These are phyloP conservation scores for Babesia caballi DNA, from an alignment of 169 alveolate genomes.

Conservation along the genomic window DNA sequence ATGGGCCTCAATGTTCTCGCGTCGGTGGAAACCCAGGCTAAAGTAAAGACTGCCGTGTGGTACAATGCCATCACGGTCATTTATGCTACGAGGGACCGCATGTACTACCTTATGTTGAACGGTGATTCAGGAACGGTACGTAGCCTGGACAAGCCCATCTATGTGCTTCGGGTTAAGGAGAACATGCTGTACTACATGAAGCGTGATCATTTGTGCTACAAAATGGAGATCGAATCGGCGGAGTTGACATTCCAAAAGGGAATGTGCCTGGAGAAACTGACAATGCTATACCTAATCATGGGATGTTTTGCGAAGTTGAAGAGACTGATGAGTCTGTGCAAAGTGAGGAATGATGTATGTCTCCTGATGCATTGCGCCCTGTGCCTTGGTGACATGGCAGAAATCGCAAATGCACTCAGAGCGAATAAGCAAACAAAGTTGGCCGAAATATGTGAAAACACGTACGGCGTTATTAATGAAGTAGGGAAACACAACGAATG, in stretches of 20 bases:
- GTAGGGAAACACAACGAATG: background rate
- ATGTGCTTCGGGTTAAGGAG: slow-evolving; percentile 30
- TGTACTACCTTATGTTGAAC: slow-evolving; percentile 45
- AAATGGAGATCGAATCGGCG: slow-evolving; percentile 55
- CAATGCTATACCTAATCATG: slow-evolving; percentile 80
- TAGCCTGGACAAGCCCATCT: slow-evolving; percentile 38
- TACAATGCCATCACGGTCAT: slow-evolving; percentile 47
- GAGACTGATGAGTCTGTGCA: slow-evolving; percentile 61
- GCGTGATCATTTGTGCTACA: slow-evolving; percentile 57
- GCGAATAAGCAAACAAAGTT: slow-evolving; percentile 45
- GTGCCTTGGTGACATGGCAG: slow-evolving; percentile 56
- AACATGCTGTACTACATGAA: slow-evolving; percentile 30
- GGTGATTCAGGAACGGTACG: slow-evolving; percentile 43
- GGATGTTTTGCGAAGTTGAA: slow-evolving; percentile 82
- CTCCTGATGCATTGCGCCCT: slow-evolving; percentile 4
- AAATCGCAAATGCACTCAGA: slow-evolving; percentile 9
- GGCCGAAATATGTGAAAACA: slow-evolving; percentile 33
- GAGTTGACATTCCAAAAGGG: slow-evolving; percentile 85
- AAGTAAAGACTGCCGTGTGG: slow-evolving; percentile 74
- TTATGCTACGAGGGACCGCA: slow-evolving; percentile 63
- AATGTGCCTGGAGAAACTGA: slow-evolving; percentile 82
- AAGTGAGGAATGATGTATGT: slow-evolving; percentile 63
- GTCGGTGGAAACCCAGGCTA: slow-evolving; percentile 48
- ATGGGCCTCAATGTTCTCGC: slow-evolving; percentile 57
- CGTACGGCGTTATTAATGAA: slow-evolving; percentile 10